phyloP scores from a whole-genome alignment of 257 asterid species.

The Solanum rostratum region DNA sequence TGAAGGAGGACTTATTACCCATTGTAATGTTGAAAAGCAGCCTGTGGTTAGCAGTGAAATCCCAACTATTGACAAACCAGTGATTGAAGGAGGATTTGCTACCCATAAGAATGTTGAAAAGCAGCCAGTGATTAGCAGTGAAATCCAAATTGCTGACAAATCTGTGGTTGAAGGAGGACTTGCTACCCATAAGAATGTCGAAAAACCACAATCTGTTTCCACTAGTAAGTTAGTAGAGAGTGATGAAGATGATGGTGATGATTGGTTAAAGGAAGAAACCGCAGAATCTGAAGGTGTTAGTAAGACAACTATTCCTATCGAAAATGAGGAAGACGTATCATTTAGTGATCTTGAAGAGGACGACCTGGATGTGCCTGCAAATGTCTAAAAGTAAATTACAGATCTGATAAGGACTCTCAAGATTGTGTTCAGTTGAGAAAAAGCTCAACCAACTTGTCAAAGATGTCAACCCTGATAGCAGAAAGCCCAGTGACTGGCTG shows the following conservation, averaged over 20 bases:
- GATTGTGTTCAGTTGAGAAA: constrained; percentile 73
- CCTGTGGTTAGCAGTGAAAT: constrained; percentile 8
- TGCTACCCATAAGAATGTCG: constrained; percentile 14
- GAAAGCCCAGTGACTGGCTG: constrained; percentile 52
- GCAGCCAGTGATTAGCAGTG: not conserved
- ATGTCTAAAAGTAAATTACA: constrained; percentile 33
- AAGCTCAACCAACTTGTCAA: constrained; percentile 19
- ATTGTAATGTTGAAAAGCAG: constrained; percentile 11
- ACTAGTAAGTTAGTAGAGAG: constrained; percentile 16
- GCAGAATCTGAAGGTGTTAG: constrained; percentile 24
- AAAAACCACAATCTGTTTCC: constrained; percentile 12
- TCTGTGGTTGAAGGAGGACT: constrained; percentile 12
- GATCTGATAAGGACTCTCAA: constrained; percentile 54
- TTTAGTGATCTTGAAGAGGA: constrained; percentile 94
- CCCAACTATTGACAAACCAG: constrained; percentile 23
- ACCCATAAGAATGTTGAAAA: constrained; percentile 17
- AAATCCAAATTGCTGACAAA: constrained; percentile 24
- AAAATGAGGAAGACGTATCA: constrained; percentile 84
- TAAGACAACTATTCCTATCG: constrained; percentile 37
- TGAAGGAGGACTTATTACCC: not conserved
- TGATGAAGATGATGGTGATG: constrained; percentile 81
- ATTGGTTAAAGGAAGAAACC: constrained; percentile 85
- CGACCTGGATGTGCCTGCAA: constrained; percentile 45
- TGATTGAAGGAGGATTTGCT: not conserved
- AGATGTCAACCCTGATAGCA: constrained; percentile 10